A percentile compares a stretch with the other conserved stretches of the same genome.
These are phyloP conservation scores for Phytophthora cactorum DNA, from an alignment of 352 stramenopile genomes.

Conservation along the genomic window DNA sequence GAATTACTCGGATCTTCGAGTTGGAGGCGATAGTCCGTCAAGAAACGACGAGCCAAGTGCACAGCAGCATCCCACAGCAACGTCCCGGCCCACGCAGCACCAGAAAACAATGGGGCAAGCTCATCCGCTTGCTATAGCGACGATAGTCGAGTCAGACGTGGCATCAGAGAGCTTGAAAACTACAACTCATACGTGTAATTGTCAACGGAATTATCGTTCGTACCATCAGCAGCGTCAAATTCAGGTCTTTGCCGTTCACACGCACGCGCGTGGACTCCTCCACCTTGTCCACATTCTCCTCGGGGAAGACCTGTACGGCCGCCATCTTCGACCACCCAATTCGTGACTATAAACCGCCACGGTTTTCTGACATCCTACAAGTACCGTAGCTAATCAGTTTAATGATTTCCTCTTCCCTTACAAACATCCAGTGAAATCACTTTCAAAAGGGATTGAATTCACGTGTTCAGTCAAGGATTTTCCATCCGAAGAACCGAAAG, in stretches of 20 bases:
- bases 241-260: conserved; percentile 59
- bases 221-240: conserved; percentile 74
- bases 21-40: conserved; percentile 50
- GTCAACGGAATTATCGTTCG: background rate
- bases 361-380: background rate
- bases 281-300: conserved; percentile 63
- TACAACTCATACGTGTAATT: background rate
- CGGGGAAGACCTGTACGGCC: conserved; percentile 51
- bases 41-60: conserved; percentile 62
- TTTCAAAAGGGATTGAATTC: conserved; percentile 8
- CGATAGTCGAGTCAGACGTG: conserved; percentile 21
- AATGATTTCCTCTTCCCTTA: background rate
- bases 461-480: conserved; percentile 26
- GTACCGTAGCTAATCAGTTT: conserved; percentile 17
- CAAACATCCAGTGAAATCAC: conserved; percentile 9
- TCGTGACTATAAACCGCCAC: background rate
- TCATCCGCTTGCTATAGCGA: conserved; percentile 75
- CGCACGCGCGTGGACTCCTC: conserved; percentile 64
- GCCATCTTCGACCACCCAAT: conserved; percentile 20
- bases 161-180: conserved; percentile 3
- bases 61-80: conserved; percentile 89
- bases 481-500: conserved; percentile 9
- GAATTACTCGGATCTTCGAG: conserved; percentile 39
- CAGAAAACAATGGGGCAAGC: conserved; percentile 93
- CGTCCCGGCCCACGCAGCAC: conserved; percentile 93